These are phyloP conservation scores for Chlamydomonas eustigma DNA, from an alignment of 139 green algal genomes.

Conservation along the genomic window DNA sequence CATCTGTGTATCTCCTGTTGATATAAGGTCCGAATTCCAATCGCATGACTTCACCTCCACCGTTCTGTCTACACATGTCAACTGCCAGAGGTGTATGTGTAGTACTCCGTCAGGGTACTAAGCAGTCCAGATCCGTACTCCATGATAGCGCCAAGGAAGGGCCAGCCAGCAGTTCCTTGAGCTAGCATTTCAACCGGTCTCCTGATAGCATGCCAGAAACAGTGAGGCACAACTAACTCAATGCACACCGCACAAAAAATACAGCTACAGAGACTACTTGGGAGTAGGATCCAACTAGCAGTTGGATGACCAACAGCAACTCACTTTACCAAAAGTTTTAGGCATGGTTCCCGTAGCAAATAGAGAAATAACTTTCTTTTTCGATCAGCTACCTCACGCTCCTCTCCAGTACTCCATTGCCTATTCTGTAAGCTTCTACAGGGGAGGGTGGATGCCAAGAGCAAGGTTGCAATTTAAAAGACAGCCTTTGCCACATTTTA, in stretches of 20 bases:
- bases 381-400: constrained; percentile 30
- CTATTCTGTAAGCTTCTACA: not conserved
- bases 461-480: no score
- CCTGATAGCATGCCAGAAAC: not conserved
- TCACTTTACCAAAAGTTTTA: constrained; percentile 23
- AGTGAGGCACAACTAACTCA: not conserved
- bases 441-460: not conserved
- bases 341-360: constrained; percentile 44
- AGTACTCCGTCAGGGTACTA: not conserved
- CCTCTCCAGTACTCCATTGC: constrained; percentile 18
- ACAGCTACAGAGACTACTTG: not conserved
- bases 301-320: not conserved
- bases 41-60: no score
- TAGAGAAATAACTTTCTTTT: constrained; percentile 41
- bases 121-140: not conserved
- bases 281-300: not conserved
- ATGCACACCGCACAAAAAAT: not conserved
- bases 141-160: not conserved
- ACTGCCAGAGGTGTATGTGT: not conserved
- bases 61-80: no score
- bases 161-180: not conserved
- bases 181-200: not conserved
- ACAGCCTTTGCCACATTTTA: no score
- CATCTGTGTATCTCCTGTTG: no score
- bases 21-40: no score